Base-by-base conservation (phyloP, 106 monocot genomes). In the Dendrobium chrysotoxum region DNA sequence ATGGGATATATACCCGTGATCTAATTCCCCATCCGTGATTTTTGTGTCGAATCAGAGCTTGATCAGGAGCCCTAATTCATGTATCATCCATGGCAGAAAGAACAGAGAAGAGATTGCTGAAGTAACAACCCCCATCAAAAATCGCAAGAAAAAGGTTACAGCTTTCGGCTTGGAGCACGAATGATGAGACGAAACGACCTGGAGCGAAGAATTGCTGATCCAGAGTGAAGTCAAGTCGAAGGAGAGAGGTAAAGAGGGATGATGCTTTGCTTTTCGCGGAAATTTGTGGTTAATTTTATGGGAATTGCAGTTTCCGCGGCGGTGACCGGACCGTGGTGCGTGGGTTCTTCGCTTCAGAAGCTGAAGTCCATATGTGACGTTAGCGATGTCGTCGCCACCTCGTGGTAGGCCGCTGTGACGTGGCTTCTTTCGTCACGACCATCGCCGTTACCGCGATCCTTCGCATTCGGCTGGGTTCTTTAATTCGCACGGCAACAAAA, bases 331-430 rank as follows among this genome's bases (percentile, higher is more conserved):
- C 50, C 15, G 50, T 12, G 13, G 50, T 15, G 50, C 13, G 50
- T 11, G 13, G 50, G 11, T 50, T 13, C 50, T 50, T 13, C 35
- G 35, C 35, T 11, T 50, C 7, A 13, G 71, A 28, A 15, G 71
- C 28, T 71, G 71, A 71, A 71, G 71, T 71, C 71, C 28, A 71
- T 2, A 35, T 2, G 35, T 71, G 71, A 71, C 71, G 71, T 28
- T 28, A 71, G 28, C 35, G 35, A n/a, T 38, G 71, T 71, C 71
- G 71, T 71, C 71, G 38, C 15, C 38, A 28, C 25, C 28, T 35
- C 26, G 16, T 35, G 28, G 71, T 71, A 71, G 71, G 71, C 35
- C 38, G 38, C 31, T 4, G 71, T 71, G 71, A 71, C 38, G 71
- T 16, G 1, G 16, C 7, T 5, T 31, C 71, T 38, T 12, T 17